Evolutionary conservation across 2,329 filamentous ascomycete genomes (phyloP).

Genomic region (Ambrosiella beaveri): DNA sequence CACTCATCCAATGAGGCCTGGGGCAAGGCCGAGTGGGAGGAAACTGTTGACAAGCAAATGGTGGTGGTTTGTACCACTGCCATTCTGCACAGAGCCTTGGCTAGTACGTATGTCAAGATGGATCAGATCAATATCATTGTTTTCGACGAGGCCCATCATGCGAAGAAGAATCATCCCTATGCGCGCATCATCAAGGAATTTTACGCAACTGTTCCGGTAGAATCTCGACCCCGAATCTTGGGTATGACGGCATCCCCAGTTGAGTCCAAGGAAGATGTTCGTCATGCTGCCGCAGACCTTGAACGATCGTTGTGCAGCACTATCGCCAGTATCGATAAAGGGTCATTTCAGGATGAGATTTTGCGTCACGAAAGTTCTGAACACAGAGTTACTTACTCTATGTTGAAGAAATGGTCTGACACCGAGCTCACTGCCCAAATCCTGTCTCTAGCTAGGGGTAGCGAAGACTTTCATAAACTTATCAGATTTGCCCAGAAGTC

Average conservation of each 20-base stretch:
- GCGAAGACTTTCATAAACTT: conserved; percentile 33
- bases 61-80: conserved; percentile 87
- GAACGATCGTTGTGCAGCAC: conserved; percentile 63
- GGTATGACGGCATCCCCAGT: conserved; percentile 96
- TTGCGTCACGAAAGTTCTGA: conserved; percentile 29
- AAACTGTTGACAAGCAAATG: conserved; percentile 46
- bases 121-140: conserved; percentile 73
- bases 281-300: conserved; percentile 51
- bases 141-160: conserved; percentile 92
- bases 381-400: conserved; percentile 27
- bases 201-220: conserved; percentile 38
- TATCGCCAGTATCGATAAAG: conserved; percentile 54
- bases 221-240: conserved; percentile 55
- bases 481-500: conserved; percentile 43
- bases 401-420: conserved; percentile 32
- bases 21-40: conserved; percentile 31
- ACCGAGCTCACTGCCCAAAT: conserved; percentile 50
- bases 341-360: conserved; percentile 17
- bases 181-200: conserved; percentile 79
- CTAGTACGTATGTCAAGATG: conserved; percentile 65
- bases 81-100: conserved; percentile 61
- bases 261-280: conserved; percentile 61
- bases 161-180: conserved; percentile 86
- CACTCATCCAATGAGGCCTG: conserved; percentile 34
- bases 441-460: conserved; percentile 24